Evolutionary conservation across 192 early-diverging fungal species (phyloP).

Genomic region (Chytriomyces confervae): DNA sequence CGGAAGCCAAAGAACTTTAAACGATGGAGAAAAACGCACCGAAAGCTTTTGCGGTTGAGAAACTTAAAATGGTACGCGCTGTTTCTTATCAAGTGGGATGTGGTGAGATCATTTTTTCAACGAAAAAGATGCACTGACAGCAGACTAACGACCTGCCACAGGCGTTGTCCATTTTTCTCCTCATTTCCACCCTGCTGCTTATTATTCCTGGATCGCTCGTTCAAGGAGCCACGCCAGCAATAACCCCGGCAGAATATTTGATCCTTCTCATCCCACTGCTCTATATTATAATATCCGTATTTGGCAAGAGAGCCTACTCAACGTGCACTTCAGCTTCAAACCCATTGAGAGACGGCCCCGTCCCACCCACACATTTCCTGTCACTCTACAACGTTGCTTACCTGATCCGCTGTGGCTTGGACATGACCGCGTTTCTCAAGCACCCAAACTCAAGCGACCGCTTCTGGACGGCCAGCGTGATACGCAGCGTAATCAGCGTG

Average conservation of each 20-base stretch:
- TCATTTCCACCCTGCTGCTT: neutral
- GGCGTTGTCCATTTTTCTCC: neutral
- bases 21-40: neutral
- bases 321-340: neutral
- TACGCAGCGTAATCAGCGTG: neutral
- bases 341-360: neutral
- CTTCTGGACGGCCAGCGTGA: neutral
- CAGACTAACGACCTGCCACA: neutral
- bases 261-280: neutral
- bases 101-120: neutral
- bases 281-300: neutral
- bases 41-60: neutral
- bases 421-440: neutral
- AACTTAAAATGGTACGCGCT: neutral
- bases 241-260: neutral
- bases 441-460: neutral
- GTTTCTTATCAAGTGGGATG: neutral
- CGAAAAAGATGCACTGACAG: neutral
- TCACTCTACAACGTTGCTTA: neutral
- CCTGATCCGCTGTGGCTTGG: neutral
- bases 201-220: neutral
- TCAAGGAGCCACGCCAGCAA: neutral
- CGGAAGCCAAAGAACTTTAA: neutral
- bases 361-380: neutral
- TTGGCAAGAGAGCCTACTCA: neutral